These are phyloP conservation scores for Fraxinus greggii DNA, from an alignment of 305 asterid species.

Conservation along the genomic window DNA sequence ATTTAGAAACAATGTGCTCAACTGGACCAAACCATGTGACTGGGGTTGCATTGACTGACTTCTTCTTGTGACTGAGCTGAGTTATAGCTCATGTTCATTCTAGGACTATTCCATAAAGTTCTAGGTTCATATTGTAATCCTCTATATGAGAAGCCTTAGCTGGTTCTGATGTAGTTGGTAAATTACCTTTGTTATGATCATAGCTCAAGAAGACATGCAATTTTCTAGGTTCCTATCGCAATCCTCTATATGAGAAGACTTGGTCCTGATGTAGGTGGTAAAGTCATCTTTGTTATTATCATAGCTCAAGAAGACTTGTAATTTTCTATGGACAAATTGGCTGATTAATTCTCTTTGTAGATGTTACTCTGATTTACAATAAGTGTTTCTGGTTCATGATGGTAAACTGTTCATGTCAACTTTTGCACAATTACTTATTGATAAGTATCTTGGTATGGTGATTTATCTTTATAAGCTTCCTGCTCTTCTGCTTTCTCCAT, in stretches of 20 bases:
- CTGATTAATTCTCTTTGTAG: neutral
- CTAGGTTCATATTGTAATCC: neutral
- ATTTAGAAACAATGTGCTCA: neutral
- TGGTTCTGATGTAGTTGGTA: neutral
- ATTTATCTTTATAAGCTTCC: neutral
- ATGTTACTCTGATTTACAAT: conserved; percentile 4
- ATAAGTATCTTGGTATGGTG: conserved; percentile 8
- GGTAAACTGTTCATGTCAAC: neutral
- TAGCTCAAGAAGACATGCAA: neutral
- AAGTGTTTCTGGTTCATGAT: conserved; percentile 9
- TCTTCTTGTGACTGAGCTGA: neutral
- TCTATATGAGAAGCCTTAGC: neutral
- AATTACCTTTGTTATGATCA: conserved; percentile 5
- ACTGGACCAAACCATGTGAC: neutral
- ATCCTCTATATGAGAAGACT: neutral
- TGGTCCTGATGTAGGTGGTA: conserved; percentile 7
- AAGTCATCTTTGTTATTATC: conserved; percentile 1
- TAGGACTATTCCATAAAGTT: neutral
- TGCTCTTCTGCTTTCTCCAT: neutral
- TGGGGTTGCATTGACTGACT: neutral
- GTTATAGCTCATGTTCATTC: neutral
- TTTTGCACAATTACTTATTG: conserved; percentile 14
- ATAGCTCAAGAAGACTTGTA: neutral
- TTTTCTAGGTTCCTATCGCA: neutral
- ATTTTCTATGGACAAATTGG: neutral